Base-by-base conservation (phyloP, 305 asterid species). In the Fraxinus velutina region DNA sequence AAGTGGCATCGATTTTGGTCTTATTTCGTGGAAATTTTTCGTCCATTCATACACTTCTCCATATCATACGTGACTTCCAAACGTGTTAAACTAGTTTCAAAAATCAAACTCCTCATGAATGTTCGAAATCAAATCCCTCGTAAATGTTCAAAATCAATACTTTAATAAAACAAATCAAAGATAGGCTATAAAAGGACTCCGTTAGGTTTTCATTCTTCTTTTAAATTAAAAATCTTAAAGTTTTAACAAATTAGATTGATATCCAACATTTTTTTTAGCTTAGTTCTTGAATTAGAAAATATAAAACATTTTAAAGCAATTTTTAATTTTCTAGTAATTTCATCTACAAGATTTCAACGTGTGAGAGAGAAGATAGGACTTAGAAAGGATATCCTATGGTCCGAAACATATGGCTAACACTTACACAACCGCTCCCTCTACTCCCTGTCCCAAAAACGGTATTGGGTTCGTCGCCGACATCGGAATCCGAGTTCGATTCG, bases 401-500 rank as follows among this genome's bases (percentile, higher is more conserved):
- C 74, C 75, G 39, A 68, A 68, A 68, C 75, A 68, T 68, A 30
- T 68, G 75, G 75, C 75, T 30, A 24, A 66, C 73, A 66, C 73
- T 27, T 10, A 0, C 17, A 68, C 75, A 0, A 68, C 42, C 42
- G 34, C 15, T 68, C 39, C 39, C 3, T 68, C 75, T 27, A 29
- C 75, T 68, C 75, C 75, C 42, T 29, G 75, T 68, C 21, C 75
- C 10, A 68, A 68, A 27, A 12, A 68, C 75, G 75, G 37, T 30
- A 12, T 68, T 32, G 21, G 75, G 21, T 29, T 68, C 12, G 75
- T 33, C 8, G 75, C 39, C 47, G 80, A 52, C 17, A 12, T 77
- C 52, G 73, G 57, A 10, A 10, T 78, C 55, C 75, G 84, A 78
- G 32, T 68, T 50, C 78, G 64, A 22, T 15, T 62, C 55, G 82